Base-by-base conservation (phyloP, 805 yeast genomes). In the Wickerhamiella domercqiae region DNA sequence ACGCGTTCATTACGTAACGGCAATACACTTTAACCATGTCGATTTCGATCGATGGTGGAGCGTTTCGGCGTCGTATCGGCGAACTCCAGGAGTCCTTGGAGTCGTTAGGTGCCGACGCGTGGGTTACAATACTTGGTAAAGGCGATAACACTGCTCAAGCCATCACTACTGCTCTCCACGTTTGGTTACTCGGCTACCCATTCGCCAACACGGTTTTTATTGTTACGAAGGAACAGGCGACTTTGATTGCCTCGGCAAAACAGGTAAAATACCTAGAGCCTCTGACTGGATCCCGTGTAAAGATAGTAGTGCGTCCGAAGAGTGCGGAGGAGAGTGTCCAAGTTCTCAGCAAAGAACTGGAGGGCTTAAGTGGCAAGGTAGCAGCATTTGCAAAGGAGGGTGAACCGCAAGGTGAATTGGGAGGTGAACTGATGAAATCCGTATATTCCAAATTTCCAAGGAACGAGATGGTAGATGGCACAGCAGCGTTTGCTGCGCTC, bases 111-210 rank as follows among this genome's bases (percentile, higher is more conserved):
- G 69, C 67, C 19, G 55, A 65, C 33, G 67, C 76, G 6, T 46
- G 78, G 22, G 51, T 83, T 42, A 70, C 81, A 33, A 72, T 81
- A 11, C 77, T 79, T 34, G 97, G 96, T 9, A 79, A 93, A 5
- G 65, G 81, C 32, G 84, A 82, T 53, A 90, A 80, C 42, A 87
- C 79, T 46, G 79, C 83, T 55, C 93, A 94, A 34, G 83, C 79
- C 54, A 82, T 82, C 59, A 77, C 93, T 9, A 75, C 93, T 1
- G 76, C 79, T 32, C 59, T 86, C 34, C 96, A 86, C 55, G 47
- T 53, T 35, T 87, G 97, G 97, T 62, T 87, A 38, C 61, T 87
- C 35, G 94, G 96, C 3, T 87, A 86, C 55, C 97, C 90, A 55
- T 87, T 87, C 53, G 93, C 94, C n/a, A 90, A 90, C 36, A 84